Evolutionary conservation across 2,329 filamentous ascomycete species (phyloP).

Genomic region (Phyllosticta citribraziliensis): DNA sequence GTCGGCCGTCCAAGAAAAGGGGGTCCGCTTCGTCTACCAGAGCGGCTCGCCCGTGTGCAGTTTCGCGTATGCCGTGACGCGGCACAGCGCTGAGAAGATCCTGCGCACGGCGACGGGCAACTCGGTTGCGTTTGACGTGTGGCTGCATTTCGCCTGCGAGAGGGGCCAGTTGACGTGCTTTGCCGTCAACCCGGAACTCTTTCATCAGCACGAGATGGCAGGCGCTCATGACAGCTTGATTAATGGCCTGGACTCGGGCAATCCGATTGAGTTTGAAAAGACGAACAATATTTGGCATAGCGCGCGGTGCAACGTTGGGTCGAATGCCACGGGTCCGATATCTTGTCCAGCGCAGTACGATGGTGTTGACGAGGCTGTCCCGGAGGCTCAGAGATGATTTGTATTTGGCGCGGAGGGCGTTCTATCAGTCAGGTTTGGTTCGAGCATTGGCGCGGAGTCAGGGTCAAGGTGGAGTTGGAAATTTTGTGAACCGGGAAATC

Average conservation of each 20-base stretch:
- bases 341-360: background rate
- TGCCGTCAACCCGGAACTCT: slow-evolving; percentile 11
- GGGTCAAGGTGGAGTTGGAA: background rate
- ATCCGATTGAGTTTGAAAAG: background rate
- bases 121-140: slow-evolving; percentile 6
- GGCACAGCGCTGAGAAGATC: background rate
- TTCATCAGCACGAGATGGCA: slow-evolving; percentile 10
- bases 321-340: background rate
- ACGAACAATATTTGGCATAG: slow-evolving; percentile 12
- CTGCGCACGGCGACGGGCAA: background rate
- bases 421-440: background rate
- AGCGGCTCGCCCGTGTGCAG: slow-evolving; percentile 8
- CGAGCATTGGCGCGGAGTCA: background rate
- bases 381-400: background rate
- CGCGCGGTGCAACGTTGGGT: slow-evolving; percentile 8
- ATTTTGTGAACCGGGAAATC: background rate
- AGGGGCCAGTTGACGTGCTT: background rate
- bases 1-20: background rate
- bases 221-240: slow-evolving; percentile 9
- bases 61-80: slow-evolving; percentile 10
- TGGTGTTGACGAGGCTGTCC: background rate
- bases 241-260: background rate
- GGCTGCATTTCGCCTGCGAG: slow-evolving; percentile 9
- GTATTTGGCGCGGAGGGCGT: background rate
- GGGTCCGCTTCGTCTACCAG: background rate